These are phyloP conservation scores for Eleusine coracana DNA, from an alignment of 176 grass and related monocot species.

Conservation along the genomic window DNA sequence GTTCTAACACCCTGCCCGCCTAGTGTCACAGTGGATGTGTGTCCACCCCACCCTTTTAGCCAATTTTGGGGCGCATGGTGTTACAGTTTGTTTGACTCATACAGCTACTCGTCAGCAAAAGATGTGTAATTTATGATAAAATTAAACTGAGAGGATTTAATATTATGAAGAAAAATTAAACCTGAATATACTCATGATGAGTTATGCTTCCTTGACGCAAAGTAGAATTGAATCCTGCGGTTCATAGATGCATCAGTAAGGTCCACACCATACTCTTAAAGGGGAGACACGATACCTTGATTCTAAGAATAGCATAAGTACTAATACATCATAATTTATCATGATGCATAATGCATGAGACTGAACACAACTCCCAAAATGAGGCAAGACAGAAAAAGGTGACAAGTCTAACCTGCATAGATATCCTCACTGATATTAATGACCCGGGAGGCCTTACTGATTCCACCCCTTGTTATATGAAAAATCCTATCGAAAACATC, in stretches of 20 bases:
- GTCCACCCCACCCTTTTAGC: not conserved
- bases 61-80: not conserved
- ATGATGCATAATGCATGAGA: not conserved
- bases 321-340: not conserved
- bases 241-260: slow-evolving; percentile 37
- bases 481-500: slow-evolving; percentile 99
- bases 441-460: slow-evolving; percentile 88
- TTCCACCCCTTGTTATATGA: slow-evolving; percentile 95
- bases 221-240: slow-evolving; percentile 91
- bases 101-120: not conserved
- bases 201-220: slow-evolving; percentile 87
- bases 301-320: not conserved
- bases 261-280: not conserved
- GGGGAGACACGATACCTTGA: not conserved
- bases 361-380: slow-evolving; percentile 5
- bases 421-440: slow-evolving; percentile 99
- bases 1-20: too few relatives aligned
- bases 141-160: slow-evolving; percentile 18
- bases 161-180: slow-evolving; percentile 35
- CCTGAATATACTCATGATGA: slow-evolving; percentile 99
- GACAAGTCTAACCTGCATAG: slow-evolving; percentile 68
- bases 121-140: not conserved
- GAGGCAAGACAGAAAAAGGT: slow-evolving; percentile 27
- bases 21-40: not conserved
- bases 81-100: slow-evolving; percentile 6